These are phyloP conservation scores for Cetraspora pellucida DNA, from an alignment of 192 early-diverging fungal genomes.

Conservation along the genomic window DNA sequence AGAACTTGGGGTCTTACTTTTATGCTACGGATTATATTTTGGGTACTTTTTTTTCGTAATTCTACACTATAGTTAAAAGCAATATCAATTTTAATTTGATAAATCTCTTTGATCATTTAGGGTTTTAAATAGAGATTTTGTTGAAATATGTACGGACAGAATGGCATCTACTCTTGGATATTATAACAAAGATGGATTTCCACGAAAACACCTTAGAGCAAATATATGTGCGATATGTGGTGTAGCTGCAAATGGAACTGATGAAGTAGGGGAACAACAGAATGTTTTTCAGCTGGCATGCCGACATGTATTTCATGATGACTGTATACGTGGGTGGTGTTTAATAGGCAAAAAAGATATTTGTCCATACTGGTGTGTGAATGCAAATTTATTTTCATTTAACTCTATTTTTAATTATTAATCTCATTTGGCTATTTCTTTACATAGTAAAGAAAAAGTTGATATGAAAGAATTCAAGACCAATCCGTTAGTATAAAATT, in stretches of 20 bases:
- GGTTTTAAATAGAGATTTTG: slow-evolving; percentile 62
- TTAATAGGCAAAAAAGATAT: slow-evolving; percentile 66
- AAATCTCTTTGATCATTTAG: slow-evolving; percentile 32
- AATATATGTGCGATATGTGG: slow-evolving; percentile 64
- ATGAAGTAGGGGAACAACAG: slow-evolving; percentile 32
- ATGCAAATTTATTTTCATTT: background rate
- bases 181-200: slow-evolving; percentile 62
- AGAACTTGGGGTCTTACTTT: slow-evolving; percentile 50
- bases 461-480: slow-evolving; percentile 63
- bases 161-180: slow-evolving; percentile 67
- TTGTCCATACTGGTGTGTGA: slow-evolving; percentile 60
- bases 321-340: slow-evolving; percentile 68
- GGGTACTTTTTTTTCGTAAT: slow-evolving; percentile 46
- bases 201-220: slow-evolving; percentile 54
- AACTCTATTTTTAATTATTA: background rate
- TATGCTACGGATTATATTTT: slow-evolving; percentile 65
- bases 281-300: slow-evolving; percentile 49
- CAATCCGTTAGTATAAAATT: slow-evolving; percentile 50
- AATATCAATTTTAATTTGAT: background rate
- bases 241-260: slow-evolving; percentile 2
- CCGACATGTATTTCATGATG: slow-evolving; percentile 62
- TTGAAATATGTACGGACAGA: slow-evolving; percentile 63
- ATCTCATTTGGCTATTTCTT: background rate
- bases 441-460: slow-evolving; percentile 62
- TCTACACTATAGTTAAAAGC: background rate